A percentile compares a stretch with the other conserved stretches of the same genome.
phyloP scores from a whole-genome alignment of 2,329 filamentous ascomycete species.

The Penicillium paneum region DNA sequence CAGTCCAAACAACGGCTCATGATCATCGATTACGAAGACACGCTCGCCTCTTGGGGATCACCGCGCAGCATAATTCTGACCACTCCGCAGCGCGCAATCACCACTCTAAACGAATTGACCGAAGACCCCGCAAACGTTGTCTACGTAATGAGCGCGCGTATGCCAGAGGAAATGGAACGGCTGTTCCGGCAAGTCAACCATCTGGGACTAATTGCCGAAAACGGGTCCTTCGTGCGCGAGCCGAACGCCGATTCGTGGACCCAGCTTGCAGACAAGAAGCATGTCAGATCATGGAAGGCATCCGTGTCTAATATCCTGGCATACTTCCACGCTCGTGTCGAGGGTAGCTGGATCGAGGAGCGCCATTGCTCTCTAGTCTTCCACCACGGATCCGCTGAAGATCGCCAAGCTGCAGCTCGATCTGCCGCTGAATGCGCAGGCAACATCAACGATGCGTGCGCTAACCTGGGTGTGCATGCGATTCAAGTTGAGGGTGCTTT shows the following conservation, averaged over 20 bases:
- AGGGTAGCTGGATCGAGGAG: slow-evolving; percentile 83
- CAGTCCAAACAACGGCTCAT: slow-evolving; percentile 69
- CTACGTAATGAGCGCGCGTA: slow-evolving; percentile 89
- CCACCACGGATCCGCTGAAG: slow-evolving; percentile 80
- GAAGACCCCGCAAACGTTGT: slow-evolving; percentile 78
- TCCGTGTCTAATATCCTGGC: slow-evolving; percentile 77
- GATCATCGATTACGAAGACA: slow-evolving; percentile 91
- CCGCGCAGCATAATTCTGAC: slow-evolving; percentile 80
- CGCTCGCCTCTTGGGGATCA: slow-evolving; percentile 80
- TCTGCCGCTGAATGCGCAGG: slow-evolving; percentile 87
- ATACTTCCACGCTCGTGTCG: slow-evolving; percentile 87
- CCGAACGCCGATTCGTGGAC: slow-evolving; percentile 68
- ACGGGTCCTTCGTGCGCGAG: slow-evolving; percentile 83
- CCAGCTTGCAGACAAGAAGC: slow-evolving; percentile 68
- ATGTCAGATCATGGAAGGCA: slow-evolving; percentile 75
- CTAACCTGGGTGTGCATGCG: slow-evolving; percentile 77
- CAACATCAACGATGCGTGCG: slow-evolving; percentile 92
- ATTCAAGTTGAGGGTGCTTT: slow-evolving; percentile 76
- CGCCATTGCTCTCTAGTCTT: slow-evolving; percentile 89
- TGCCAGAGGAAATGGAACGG: slow-evolving; percentile 81
- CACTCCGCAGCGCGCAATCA: slow-evolving; percentile 79
- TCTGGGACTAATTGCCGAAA: slow-evolving; percentile 88
- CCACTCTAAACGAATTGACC: slow-evolving; percentile 76
- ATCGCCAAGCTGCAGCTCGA: slow-evolving; percentile 69
- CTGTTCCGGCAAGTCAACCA: slow-evolving; percentile 80